These are phyloP conservation scores for Hibiscus mutabilis DNA, from an alignment of 345 rosid genomes.

Conservation along the genomic window DNA sequence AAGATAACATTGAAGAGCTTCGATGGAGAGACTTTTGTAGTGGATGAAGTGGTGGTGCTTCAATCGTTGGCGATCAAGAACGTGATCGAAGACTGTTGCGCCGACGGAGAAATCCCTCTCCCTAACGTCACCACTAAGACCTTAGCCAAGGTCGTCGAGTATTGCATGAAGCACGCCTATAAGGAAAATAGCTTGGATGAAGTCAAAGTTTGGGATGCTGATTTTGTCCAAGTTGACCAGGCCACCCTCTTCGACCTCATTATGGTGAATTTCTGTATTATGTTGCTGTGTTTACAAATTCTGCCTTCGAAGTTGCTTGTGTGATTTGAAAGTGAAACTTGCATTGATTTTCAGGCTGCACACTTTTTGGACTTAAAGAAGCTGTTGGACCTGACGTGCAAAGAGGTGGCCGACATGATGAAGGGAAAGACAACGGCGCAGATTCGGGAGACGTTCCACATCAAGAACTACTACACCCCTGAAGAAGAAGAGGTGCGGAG, in stretches of 20 bases:
- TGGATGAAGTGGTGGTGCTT: constrained; percentile 51
- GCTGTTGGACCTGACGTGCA: constrained; percentile 47
- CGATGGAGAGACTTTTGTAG: constrained; percentile 59
- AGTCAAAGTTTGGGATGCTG: constrained; percentile 44
- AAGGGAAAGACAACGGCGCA: constrained; percentile 37
- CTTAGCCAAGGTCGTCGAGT: constrained; percentile 71
- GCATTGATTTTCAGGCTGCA: constrained; percentile 35
- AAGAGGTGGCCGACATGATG: constrained; percentile 50
- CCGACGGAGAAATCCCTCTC: constrained; percentile 49
- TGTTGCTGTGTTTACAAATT: background rate
- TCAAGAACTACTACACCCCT: constrained; percentile 45
- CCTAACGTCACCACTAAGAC: constrained; percentile 67
- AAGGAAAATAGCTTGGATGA: constrained; percentile 20
- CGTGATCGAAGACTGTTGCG: constrained; percentile 60
- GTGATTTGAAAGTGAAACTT: too few relatives aligned
- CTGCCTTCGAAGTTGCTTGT: too few relatives aligned
- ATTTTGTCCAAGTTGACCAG: constrained; percentile 44
- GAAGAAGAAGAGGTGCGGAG: constrained; percentile 56
- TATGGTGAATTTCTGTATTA: constrained; percentile 19
- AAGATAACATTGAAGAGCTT: constrained; percentile 48
- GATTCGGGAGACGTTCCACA: constrained; percentile 48
- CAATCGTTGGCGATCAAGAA: constrained; percentile 56
- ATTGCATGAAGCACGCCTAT: constrained; percentile 54
- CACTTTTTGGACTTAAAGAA: constrained; percentile 41
- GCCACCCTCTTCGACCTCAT: constrained; percentile 43